Percentiles rank a stretch among this genome's conserved stretches.
Conservation (phyloP, 176 grass and related monocot genomes). For the Elymus sibiricus region DNA sequence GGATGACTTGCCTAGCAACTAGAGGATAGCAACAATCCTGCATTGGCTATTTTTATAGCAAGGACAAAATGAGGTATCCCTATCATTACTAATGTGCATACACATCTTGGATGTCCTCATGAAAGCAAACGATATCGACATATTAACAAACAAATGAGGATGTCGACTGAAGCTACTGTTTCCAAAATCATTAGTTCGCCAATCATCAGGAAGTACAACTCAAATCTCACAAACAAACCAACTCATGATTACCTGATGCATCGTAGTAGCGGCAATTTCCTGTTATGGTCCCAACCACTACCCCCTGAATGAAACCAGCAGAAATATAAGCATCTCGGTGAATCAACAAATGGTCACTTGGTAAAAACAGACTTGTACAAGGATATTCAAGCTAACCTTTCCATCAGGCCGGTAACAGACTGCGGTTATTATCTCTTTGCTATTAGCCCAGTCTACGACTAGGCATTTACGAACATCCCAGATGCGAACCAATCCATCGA, state of each 20-base stretch:
- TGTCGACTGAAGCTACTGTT: slow-evolving; percentile 35
- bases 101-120: slow-evolving; percentile 2
- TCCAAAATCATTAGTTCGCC: slow-evolving; percentile 35
- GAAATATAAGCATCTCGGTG: slow-evolving; percentile 20
- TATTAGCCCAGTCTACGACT: slow-evolving; percentile 66
- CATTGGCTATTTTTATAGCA: background rate
- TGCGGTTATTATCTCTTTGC: slow-evolving; percentile 82
- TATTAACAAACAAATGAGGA: slow-evolving; percentile 50
- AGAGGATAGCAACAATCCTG: slow-evolving; percentile 7
- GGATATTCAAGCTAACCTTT: slow-evolving; percentile 50
- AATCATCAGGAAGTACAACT: slow-evolving; percentile 15
- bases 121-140: slow-evolving; percentile 35
- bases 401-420: slow-evolving; percentile 83
- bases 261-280: slow-evolving; percentile 79
- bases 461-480: slow-evolving; percentile 68
- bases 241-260: slow-evolving; percentile 70
- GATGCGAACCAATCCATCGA: slow-evolving; percentile 87
- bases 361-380: slow-evolving; percentile 14
- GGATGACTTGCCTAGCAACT: background rate
- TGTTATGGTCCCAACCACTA: slow-evolving; percentile 76
- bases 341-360: background rate
- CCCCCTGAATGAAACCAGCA: slow-evolving; percentile 50
- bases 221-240: slow-evolving; percentile 35
- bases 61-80: slow-evolving; percentile 6
- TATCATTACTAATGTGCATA: slow-evolving; percentile 33